These are phyloP conservation scores for Phialophora verrucosa DNA, from an alignment of 2,329 filamentous ascomycete genomes.

Conservation along the genomic window DNA sequence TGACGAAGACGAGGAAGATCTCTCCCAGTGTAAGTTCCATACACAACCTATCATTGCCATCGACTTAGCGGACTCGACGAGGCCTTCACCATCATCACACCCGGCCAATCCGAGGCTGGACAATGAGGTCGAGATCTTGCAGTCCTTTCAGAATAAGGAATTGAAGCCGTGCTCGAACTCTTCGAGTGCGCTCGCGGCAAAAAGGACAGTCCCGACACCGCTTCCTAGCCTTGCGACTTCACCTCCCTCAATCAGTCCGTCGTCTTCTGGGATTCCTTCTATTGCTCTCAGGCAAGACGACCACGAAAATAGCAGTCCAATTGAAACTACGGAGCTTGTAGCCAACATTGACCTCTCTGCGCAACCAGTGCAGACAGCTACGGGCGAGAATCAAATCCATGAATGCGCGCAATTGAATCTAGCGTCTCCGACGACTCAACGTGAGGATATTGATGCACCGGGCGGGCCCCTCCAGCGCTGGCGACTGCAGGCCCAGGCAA, in stretches of 20 bases:
- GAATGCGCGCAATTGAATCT: background rate
- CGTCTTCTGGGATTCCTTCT: background rate
- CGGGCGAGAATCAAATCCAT: background rate
- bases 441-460: background rate
- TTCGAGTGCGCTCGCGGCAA: background rate
- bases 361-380: background rate
- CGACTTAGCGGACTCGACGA: too few relatives aligned
- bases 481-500: conserved; percentile 19
- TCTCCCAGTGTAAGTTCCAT: conserved; percentile 17
- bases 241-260: background rate
- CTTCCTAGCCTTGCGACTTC: background rate
- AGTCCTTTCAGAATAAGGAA: background rate
- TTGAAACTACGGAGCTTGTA: conserved; percentile 9
- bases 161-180: background rate
- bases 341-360: conserved; percentile 4
- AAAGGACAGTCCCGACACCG: background rate
- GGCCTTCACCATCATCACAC: background rate
- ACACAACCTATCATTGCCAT: conserved; percentile 11
- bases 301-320: conserved; percentile 15
- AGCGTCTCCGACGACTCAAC: background rate
- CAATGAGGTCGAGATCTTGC: background rate
- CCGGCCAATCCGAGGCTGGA: background rate
- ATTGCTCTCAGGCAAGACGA: background rate
- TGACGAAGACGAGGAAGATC: conserved; percentile 9
- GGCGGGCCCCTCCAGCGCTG: conserved; percentile 19